Evolutionary conservation across 257 asterid genomes (phyloP).

Genomic region (Knoxia roxburghii): DNA sequence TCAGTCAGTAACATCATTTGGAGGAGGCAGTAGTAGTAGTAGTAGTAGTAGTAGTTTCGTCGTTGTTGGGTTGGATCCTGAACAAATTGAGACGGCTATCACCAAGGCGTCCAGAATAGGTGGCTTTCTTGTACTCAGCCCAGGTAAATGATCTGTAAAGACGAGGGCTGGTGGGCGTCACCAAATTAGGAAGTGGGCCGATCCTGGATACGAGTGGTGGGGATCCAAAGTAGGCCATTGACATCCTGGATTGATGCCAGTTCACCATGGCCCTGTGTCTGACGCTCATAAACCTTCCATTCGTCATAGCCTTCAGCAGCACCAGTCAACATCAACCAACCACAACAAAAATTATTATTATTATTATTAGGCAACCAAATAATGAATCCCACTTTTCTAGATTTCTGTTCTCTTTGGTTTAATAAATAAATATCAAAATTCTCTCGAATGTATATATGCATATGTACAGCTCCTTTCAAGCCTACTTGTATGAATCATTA

Average conservation of each 20-base stretch:
- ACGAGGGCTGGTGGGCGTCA: conserved; percentile 23
- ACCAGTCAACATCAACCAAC: too few species aligned
- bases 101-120: conserved; percentile 37
- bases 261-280: conserved; percentile 55
- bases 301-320: conserved; percentile 49
- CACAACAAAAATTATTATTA: too few species aligned
- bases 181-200: conserved; percentile 26
- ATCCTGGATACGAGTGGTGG: conserved; percentile 47
- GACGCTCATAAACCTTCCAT: conserved; percentile 61
- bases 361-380: too few species aligned
- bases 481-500: too few species aligned
- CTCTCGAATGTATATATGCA: too few species aligned
- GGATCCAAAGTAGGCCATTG: conserved; percentile 56
- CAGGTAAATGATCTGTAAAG: conserved; percentile 38
- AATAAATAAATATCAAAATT: too few species aligned
- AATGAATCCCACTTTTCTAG: too few species aligned
- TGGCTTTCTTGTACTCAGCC: conserved; percentile 56
- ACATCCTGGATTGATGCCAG: conserved; percentile 37
- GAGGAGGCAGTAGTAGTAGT: too few species aligned
- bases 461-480: too few species aligned
- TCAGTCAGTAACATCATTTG: too few species aligned
- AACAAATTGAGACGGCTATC: conserved; percentile 35
- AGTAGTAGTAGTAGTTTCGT: background rate
- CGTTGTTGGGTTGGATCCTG: conserved; percentile 13
- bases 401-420: too few species aligned